Conservation (phyloP, 169 alveolate species). For the Cryptosporidium tyzzeri region DNA sequence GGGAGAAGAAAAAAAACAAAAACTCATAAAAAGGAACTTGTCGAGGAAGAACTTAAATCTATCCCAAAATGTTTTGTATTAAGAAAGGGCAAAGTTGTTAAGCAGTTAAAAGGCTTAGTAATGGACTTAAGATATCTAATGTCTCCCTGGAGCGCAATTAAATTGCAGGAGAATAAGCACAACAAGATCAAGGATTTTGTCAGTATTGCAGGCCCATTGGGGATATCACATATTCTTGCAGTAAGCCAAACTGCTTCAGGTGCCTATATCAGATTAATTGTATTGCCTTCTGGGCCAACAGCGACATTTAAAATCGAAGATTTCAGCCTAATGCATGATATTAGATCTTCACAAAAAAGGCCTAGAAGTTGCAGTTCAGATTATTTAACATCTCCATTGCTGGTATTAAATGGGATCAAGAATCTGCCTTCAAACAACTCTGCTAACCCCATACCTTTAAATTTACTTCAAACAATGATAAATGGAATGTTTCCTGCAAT, state of each 20-base stretch:
- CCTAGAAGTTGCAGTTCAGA: constrained; percentile 77
- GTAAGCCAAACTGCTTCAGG: constrained; percentile 78
- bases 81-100: constrained; percentile 74
- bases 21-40: constrained; percentile 56
- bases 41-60: constrained; percentile 68
- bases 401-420: constrained; percentile 78
- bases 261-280: constrained; percentile 76
- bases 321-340: constrained; percentile 77
- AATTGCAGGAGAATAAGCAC: constrained; percentile 68
- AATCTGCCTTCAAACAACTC: background rate
- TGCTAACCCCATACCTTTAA: constrained; percentile 32
- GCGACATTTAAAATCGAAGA: constrained; percentile 65
- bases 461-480: constrained; percentile 63
- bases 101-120: constrained; percentile 68
- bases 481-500: constrained; percentile 77
- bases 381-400: constrained; percentile 77
- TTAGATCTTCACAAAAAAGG: constrained; percentile 70
- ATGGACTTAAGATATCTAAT: constrained; percentile 78
- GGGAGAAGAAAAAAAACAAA: constrained; percentile 73
- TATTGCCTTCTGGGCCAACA: constrained; percentile 81
- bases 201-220: constrained; percentile 76
- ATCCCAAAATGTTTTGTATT: constrained; percentile 78
- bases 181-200: constrained; percentile 77
- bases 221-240: constrained; percentile 78
- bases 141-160: constrained; percentile 78